Percentiles rank a stretch among this genome's conserved stretches.
Conservation (phyloP, 1,284 basidiomycete genomes). For the Irpex sp. region DNA sequence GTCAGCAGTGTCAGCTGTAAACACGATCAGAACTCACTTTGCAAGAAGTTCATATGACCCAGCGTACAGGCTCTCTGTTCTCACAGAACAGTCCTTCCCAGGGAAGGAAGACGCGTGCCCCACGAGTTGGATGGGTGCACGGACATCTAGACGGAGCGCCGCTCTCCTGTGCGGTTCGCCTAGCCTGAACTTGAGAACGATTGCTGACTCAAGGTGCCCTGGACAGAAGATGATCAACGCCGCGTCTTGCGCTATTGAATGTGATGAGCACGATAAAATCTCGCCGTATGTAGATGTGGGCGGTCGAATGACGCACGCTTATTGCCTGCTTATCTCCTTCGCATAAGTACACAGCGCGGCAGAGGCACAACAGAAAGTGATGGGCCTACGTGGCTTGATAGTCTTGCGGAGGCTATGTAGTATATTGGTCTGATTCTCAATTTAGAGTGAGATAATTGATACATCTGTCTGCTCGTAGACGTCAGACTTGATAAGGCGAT, state of each 20-base stretch:
- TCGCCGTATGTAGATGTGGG: neutral
- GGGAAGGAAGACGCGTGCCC: too few species aligned
- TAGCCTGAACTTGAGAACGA: neutral
- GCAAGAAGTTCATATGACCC: neutral
- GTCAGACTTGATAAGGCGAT: neutral
- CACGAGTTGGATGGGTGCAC: neutral
- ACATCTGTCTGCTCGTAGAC: neutral
- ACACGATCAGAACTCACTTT: neutral
- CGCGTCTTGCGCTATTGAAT: neutral
- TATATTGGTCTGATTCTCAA: neutral
- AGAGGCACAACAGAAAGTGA: neutral
- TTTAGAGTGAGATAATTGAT: neutral
- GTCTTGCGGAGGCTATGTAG: neutral
- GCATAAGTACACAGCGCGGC: neutral
- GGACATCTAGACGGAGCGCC: neutral
- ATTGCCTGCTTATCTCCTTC: neutral
- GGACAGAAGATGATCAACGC: neutral
- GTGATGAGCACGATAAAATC: neutral
- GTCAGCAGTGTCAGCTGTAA: neutral
- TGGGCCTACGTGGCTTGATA: neutral
- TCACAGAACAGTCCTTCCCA: neutral
- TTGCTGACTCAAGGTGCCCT: neutral
- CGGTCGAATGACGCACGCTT: neutral
- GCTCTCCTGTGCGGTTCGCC: neutral
- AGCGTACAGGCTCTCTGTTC: neutral